Percentiles rank a stretch among this genome's conserved stretches.
These are phyloP conservation scores for Thermochaetoides thermophila DNA, from an alignment of 495 filamentous ascomycete genomes.

Conservation along the genomic window DNA sequence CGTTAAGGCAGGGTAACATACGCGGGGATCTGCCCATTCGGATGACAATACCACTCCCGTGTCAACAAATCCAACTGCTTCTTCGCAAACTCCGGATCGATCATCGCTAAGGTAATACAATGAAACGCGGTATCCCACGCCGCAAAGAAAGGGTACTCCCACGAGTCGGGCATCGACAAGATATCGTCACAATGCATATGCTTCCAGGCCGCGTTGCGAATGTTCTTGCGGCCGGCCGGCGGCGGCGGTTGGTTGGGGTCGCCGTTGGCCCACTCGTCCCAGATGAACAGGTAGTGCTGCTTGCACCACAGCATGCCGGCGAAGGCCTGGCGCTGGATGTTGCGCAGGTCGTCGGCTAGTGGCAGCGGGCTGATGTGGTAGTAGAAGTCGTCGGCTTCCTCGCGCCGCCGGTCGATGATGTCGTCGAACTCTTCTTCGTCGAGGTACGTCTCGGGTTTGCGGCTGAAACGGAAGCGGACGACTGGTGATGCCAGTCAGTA, in stretches of 20 bases:
- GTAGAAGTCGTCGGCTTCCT: constrained; percentile 93
- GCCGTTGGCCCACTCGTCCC: constrained; percentile 92
- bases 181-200: constrained; percentile 90
- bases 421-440: constrained; percentile 91
- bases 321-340: constrained; percentile 88
- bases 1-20: constrained; percentile 6
- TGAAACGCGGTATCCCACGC: constrained; percentile 97
- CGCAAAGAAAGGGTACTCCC: constrained; percentile 98
- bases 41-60: constrained; percentile 98
- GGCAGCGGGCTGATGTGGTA: constrained; percentile 83
- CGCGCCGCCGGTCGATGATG: constrained; percentile 67
- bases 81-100: constrained; percentile 94
- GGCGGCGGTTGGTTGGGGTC: constrained; percentile 62
- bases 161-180: constrained; percentile 92
- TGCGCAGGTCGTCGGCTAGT: constrained; percentile 86
- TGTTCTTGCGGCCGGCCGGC: constrained; percentile 59
- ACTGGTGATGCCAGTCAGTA: constrained; percentile 34
- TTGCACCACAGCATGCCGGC: constrained; percentile 97
- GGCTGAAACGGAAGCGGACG: constrained; percentile 79
- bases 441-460: constrained; percentile 54
- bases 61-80: constrained; percentile 93
- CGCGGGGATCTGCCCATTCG: constrained; percentile 77
- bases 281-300: constrained; percentile 91
- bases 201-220: constrained; percentile 82
- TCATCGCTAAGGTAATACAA: constrained; percentile 89